Evolutionary conservation across 805 yeast genomes (phyloP).

Genomic region (Millerozyma acaciae): DNA sequence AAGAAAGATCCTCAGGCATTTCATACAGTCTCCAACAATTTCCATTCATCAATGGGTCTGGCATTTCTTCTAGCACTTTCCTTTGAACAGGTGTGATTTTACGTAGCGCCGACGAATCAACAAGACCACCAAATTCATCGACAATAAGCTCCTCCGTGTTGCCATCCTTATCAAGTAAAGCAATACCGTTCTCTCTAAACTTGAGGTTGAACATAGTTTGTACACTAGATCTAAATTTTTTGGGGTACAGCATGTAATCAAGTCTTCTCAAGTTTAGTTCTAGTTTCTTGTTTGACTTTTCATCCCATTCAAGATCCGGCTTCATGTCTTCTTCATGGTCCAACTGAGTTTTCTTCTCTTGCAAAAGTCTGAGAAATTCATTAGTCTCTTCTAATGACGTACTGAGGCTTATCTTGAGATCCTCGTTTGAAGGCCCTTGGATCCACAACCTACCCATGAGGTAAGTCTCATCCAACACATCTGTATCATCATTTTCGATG

Average conservation of each 20-base stretch:
- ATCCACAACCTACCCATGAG: constrained; percentile 85
- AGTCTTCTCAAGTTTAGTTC: constrained; percentile 14
- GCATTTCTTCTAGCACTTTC: constrained; percentile 64
- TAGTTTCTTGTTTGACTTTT: not conserved
- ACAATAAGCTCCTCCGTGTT: constrained; percentile 6
- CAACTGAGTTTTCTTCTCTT: constrained; percentile 5
- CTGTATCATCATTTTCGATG: constrained; percentile 34
- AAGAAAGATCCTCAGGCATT: constrained; percentile 50
- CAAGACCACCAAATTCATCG: constrained; percentile 18
- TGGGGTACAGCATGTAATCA: constrained; percentile 22
- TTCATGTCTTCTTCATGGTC: constrained; percentile 1
- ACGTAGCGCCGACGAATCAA: constrained; percentile 3
- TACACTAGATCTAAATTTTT: constrained; percentile 19
- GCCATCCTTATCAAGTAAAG: not conserved
- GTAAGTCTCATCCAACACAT: constrained; percentile 51
- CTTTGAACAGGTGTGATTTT: constrained; percentile 42
- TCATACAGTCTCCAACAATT: constrained; percentile 73
- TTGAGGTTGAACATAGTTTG: constrained; percentile 14
- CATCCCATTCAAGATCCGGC: not conserved
- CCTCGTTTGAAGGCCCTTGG: constrained; percentile 74
- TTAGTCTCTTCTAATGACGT: constrained; percentile 12
- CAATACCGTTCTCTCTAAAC: not conserved
- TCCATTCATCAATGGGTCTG: constrained; percentile 49
- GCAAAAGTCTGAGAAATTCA: constrained; percentile 7
- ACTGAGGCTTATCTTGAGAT: constrained; percentile 26